phyloP scores from a whole-genome alignment of 1,284 basidiomycete genomes.

The Leccinum colubrinum region DNA sequence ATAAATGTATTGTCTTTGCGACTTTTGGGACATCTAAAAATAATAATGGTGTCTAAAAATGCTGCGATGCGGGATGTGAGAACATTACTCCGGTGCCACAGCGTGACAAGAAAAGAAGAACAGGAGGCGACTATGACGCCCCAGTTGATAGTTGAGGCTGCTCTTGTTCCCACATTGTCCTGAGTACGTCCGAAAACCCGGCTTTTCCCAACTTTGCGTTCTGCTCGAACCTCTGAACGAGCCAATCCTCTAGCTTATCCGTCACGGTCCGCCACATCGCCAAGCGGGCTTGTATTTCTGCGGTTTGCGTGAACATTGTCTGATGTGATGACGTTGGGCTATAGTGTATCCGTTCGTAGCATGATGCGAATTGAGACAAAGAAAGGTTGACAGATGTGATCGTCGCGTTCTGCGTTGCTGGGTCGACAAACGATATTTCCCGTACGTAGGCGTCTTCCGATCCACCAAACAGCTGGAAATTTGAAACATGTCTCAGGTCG shows the following conservation, averaged over 20 bases:
- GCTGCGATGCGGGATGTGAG: conserved; percentile 10
- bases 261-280: conserved; percentile 76
- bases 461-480: conserved; percentile 74
- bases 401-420: conserved; percentile 70
- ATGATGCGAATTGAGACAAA: conserved; percentile 85
- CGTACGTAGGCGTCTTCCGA: conserved; percentile 93
- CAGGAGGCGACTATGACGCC: conserved; percentile 14
- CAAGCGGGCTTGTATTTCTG: conserved; percentile 80
- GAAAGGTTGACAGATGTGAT: conserved; percentile 91
- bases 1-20: conserved; percentile 29
- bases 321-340: conserved; percentile 58
- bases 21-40: conserved; percentile 25
- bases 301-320: conserved; percentile 79
- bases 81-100: conserved; percentile 2
- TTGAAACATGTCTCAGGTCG: conserved; percentile 10
- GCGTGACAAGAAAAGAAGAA: conserved; percentile 1
- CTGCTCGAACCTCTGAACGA: conserved; percentile 82
- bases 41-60: conserved; percentile 20
- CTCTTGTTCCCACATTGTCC: conserved; percentile 66
- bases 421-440: conserved; percentile 91
- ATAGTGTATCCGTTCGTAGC: conserved; percentile 89
- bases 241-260: conserved; percentile 78
- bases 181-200: conserved; percentile 85
- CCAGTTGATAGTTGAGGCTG: conserved; percentile 35
- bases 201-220: conserved; percentile 85